A percentile compares a stretch with the other conserved stretches of the same genome.
phyloP scores from a whole-genome alignment of 306 rosid genomes.

The Cicer chorassanicum region DNA sequence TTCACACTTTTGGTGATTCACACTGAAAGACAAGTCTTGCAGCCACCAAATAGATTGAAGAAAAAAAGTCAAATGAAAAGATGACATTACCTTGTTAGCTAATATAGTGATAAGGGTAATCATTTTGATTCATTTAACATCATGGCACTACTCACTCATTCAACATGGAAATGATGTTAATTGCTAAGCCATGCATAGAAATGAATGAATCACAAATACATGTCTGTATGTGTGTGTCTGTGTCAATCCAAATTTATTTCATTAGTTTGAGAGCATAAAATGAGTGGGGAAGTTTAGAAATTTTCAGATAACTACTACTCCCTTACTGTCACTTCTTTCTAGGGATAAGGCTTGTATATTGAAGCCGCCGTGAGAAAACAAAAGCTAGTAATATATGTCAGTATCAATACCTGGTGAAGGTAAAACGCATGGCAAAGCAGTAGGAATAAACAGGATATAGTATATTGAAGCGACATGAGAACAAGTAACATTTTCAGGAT shows the following conservation, averaged over 20 bases:
- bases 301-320: slow-evolving; percentile 29
- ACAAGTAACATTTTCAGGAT: not conserved
- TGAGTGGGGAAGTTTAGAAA: not conserved
- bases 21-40: slow-evolving; percentile 26
- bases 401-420: slow-evolving; percentile 22
- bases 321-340: slow-evolving; percentile 1
- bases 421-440: slow-evolving; percentile 13
- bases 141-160: slow-evolving; percentile 17
- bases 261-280: slow-evolving; percentile 8
- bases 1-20: slow-evolving; percentile 24
- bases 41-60: not conserved
- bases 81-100: slow-evolving; percentile 18
- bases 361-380: slow-evolving; percentile 14
- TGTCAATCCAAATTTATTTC: slow-evolving; percentile 25
- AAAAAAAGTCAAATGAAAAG: slow-evolving; percentile 35
- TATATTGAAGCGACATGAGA: slow-evolving; percentile 39
- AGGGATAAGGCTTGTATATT: not conserved
- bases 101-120: slow-evolving; percentile 14
- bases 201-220: slow-evolving; percentile 15
- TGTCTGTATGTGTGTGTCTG: not conserved
- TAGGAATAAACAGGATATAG: slow-evolving; percentile 36
- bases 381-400: slow-evolving; percentile 12
- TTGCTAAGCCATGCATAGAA: slow-evolving; percentile 18
- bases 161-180: slow-evolving; percentile 27
- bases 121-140: slow-evolving; percentile 30